Evolutionary conservation across 257 asterid species (phyloP), one percentile per base, ranked within the genome.

Genomic region (Fraxinus americana): DNA sequence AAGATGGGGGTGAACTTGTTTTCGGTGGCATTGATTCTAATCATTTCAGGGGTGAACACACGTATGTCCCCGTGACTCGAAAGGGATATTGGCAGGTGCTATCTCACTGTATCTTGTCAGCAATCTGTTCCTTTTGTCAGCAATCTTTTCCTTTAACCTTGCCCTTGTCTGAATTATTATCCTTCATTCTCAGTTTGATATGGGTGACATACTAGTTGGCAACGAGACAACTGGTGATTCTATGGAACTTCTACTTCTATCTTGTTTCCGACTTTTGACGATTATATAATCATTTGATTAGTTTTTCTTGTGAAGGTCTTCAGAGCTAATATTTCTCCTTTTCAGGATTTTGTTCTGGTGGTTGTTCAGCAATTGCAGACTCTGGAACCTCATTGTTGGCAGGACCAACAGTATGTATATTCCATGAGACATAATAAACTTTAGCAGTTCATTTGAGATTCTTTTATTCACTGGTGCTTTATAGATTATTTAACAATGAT

Each of bases 61-160:
- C 94, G 4, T 93, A 89, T 75, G 97, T 86, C 73, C 94, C 94
- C 48, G 97, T 94, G 43, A 88, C 97, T 59, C 91, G 78, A 73
- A 92, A 94, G 85, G 98, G 98, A 48, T 94, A 94, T 79, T 94
- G 98, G 98, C 98, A 94, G 97, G 98, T 92, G 39, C 5, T 4
- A 71, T 65, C 80, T 67, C 79, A 32, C 50, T 72, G 73, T 65
- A 41, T 29, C 67, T 48, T 70, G 14, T 14, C 67, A 59, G 38
- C 65, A 16, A 32, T 81, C 38, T 34, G 12, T 68, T 75, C 32
- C 36, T 76, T 17, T 59, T 70, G 14, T 14, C 67, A 59, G 38
- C 68, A 16, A 32, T 81, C 38, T 34, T 17, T 68, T 75, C 32
- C 36, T 76, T 17, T 59, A 27, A 0, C 61, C 77, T 81, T 43